Conservation (phyloP, 1,284 basidiomycete genomes). For the Ceratobasidium sp. region DNA sequence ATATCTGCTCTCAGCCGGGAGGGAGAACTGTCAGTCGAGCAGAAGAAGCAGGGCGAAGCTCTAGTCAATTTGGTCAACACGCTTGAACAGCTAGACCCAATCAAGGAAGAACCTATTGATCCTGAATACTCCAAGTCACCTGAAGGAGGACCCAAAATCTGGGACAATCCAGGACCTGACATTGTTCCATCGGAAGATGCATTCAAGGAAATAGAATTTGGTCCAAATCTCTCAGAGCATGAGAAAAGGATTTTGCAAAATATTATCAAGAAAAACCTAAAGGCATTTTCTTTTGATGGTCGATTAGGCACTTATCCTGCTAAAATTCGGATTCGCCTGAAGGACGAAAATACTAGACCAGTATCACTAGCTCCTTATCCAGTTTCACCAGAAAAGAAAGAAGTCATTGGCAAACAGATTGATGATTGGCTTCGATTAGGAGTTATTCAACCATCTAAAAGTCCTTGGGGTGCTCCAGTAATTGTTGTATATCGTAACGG, state of each 20-base stretch:
- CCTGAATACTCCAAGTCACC: no score
- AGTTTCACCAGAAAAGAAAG: constrained; percentile 49
- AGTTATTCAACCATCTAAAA: constrained; percentile 51
- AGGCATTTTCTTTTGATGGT: constrained; percentile 49
- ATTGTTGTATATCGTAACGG: constrained; percentile 50
- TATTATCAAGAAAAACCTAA: constrained; percentile 31
- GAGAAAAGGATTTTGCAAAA: constrained; percentile 37
- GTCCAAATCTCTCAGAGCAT: neutral
- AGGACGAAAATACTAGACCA: constrained; percentile 41
- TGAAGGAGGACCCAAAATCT: constrained; percentile 46
- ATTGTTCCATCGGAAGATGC: constrained; percentile 30
- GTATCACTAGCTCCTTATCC: constrained; percentile 47
- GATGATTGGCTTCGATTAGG: constrained; percentile 48
- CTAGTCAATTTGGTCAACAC: neutral
- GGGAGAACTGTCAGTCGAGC: no score
- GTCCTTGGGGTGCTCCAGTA: constrained; percentile 50
- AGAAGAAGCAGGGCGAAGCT: neutral
- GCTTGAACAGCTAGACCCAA: constrained; percentile 41
- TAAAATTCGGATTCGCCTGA: constrained; percentile 43
- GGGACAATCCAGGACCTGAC: constrained; percentile 42
- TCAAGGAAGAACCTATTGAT: constrained; percentile 43
- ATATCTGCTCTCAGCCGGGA: constrained; percentile 1
- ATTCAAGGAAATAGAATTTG: constrained; percentile 37
- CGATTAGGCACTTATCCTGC: constrained; percentile 44
- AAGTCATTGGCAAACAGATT: constrained; percentile 50